Evolutionary conservation across 805 yeast genomes (phyloP).

Genomic region (Saccharomycopsis javanensis): DNA sequence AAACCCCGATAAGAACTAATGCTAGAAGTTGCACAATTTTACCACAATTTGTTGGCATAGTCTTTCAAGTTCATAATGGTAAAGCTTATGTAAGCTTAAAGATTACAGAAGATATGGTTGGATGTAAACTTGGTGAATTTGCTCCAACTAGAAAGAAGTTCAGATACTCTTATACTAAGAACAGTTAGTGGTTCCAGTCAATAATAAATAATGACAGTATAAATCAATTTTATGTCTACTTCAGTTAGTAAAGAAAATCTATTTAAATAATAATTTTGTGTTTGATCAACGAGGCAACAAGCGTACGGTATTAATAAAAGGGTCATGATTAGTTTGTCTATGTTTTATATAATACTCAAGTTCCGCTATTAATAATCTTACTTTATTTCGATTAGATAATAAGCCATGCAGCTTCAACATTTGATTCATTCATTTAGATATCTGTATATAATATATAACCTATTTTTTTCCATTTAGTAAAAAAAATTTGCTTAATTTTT

Average conservation of each 20-base stretch:
- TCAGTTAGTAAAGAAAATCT: too few relatives aligned
- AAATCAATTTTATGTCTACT: too few relatives aligned
- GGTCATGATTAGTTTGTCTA: too few relatives aligned
- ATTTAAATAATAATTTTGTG: background rate
- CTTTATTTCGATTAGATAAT: background rate
- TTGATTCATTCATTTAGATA: background rate
- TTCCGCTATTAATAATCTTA: background rate
- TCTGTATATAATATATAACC: background rate
- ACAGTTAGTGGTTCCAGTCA: background rate
- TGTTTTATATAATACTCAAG: too few relatives aligned
- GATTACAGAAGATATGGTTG: slow-evolving; percentile 93
- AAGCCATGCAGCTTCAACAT: background rate
- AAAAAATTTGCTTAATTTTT: background rate
- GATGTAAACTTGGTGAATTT: slow-evolving; percentile 88
- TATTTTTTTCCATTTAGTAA: background rate
- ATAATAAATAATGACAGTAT: too few relatives aligned
- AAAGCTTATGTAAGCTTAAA: slow-evolving; percentile 84
- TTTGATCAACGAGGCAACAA: background rate
- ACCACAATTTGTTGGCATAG: slow-evolving; percentile 92
- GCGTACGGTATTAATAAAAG: too few relatives aligned
- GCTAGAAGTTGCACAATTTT: slow-evolving; percentile 90
- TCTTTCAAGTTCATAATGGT: slow-evolving; percentile 94
- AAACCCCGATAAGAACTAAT: slow-evolving; percentile 87
- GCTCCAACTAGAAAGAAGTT: slow-evolving; percentile 89
- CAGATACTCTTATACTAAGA: slow-evolving; percentile 42